A percentile compares a stretch with the other conserved stretches of the same genome.
These are phyloP conservation scores for Venturia carpophila DNA, from an alignment of 2,329 filamentous ascomycete species.

Conservation along the genomic window DNA sequence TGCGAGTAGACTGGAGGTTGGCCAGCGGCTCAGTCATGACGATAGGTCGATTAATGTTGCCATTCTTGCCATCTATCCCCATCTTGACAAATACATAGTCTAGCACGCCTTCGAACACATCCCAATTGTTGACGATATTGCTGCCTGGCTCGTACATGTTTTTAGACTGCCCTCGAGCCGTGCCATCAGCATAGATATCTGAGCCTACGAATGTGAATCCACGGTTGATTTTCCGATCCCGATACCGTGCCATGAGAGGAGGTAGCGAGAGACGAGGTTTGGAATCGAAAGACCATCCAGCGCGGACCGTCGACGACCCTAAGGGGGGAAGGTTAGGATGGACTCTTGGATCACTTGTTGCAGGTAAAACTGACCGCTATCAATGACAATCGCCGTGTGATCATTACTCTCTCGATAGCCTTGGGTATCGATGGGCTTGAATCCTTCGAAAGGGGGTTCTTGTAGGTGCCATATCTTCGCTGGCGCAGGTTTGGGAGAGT, in stretches of 20 bases:
- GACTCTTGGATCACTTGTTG: slow-evolving; percentile 2
- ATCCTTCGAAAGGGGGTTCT: slow-evolving; percentile 55
- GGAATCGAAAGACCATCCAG: slow-evolving; percentile 90
- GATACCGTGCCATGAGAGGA: slow-evolving; percentile 89
- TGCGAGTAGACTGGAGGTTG: slow-evolving; percentile 79
- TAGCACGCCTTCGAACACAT: slow-evolving; percentile 88
- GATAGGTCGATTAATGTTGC: slow-evolving; percentile 73
- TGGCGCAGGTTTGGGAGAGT: slow-evolving; percentile 47
- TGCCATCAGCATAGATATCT: slow-evolving; percentile 92
- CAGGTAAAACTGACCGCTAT: slow-evolving; percentile 65
- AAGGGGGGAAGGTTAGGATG: slow-evolving; percentile 20
- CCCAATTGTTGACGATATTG: slow-evolving; percentile 93
- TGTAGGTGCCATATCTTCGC: slow-evolving; percentile 44
- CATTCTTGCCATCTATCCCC: slow-evolving; percentile 64
- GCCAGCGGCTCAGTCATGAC: slow-evolving; percentile 95
- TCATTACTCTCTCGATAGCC: slow-evolving; percentile 59
- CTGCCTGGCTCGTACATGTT: slow-evolving; percentile 86
- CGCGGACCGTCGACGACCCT: slow-evolving; percentile 85
- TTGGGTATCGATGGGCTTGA: slow-evolving; percentile 51
- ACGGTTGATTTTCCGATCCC: slow-evolving; percentile 85
- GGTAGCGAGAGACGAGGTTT: slow-evolving; percentile 72
- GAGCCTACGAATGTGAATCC: slow-evolving; percentile 87
- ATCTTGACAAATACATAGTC: slow-evolving; percentile 95
- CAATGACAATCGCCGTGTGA: slow-evolving; percentile 80
- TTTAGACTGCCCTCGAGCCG: slow-evolving; percentile 80